Evolutionary conservation across 2,329 filamentous ascomycete species (phyloP), one percentile per base, ranked within the genome.

Genomic region (Hawksworthiomyces lignivorus): DNA sequence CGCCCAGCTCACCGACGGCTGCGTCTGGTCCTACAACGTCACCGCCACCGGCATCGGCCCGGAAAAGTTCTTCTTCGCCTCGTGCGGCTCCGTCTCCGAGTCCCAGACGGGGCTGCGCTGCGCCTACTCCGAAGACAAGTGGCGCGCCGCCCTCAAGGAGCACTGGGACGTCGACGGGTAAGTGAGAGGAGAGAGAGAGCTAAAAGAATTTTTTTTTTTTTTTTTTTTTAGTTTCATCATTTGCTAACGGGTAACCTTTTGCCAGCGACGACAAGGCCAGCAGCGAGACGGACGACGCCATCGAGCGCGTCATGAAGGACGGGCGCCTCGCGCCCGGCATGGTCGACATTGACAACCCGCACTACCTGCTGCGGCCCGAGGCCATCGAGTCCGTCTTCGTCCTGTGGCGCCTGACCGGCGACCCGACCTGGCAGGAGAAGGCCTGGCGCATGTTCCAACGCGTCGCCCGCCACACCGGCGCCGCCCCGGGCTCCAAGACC

Each of bases 381-480:
- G 84, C 84, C 3, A 87, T 90, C 41, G 85, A 90, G 64, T 84
- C 79, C 12, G 75, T 92, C 5, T 90, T 87, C 59, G 75, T 87
- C 55, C 76, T 90, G 68, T 87, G 82, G 58, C 75, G 84, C 44
- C 68, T 86, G 45, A 87, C 83, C 0, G 84, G 82, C 20, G 76
- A 85, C 48, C 51, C 67, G 1, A 63, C 68, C 36, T 83, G 79
- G 71, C 76, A 76, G 54, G 73, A 82, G 44, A 78, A 78, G 55
- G 84, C 82, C 2, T 87, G 84, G 84, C 65, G 67, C 42, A 87
- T 88, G 83, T 87, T 87, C 56, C 57, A 73, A 41, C 71, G 75
- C 8, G 69, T 88, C 26, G 67, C 77, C 44, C 68, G 68, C 51
- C 65, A 75, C 51, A 84, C 82, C 11, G 68, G 69, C 20, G 78